phyloP scores from a whole-genome alignment of 306 rosid species.

The Carpinus viminea region DNA sequence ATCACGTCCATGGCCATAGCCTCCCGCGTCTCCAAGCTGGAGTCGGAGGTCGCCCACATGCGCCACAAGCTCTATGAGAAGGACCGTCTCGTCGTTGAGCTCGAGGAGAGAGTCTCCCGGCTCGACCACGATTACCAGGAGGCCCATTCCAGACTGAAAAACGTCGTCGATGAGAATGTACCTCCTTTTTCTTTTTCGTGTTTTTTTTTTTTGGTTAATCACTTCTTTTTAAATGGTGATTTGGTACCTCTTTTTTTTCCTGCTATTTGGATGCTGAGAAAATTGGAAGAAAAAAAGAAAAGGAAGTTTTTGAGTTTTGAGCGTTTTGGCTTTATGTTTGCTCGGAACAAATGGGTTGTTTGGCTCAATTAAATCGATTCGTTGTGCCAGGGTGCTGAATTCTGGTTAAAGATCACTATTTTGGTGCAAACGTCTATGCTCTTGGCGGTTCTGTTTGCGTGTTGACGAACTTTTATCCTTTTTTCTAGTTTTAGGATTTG shows the following conservation, averaged over 20 bases:
- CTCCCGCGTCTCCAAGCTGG: conserved; percentile 75
- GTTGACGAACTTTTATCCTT: too few species aligned
- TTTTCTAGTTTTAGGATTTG: too few species aligned
- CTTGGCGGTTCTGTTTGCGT: not conserved
- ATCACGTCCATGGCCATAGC: conserved; percentile 95
- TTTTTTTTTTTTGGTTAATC: not conserved
- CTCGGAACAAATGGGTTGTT: conserved; percentile 1
- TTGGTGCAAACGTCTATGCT: not conserved
- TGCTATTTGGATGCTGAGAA: conserved; percentile 10
- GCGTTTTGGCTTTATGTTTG: not conserved
- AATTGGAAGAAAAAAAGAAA: not conserved
- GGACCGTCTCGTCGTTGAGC: conserved; percentile 51
- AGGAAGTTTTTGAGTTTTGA: not conserved
- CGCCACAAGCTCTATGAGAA: conserved; percentile 61
- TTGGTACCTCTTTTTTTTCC: not conserved
- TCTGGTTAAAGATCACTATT: not conserved
- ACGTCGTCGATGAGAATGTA: conserved; percentile 66
- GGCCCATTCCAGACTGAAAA: conserved; percentile 52
- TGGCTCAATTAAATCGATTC: not conserved
- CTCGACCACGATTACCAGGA: conserved; percentile 54
- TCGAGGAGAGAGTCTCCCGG: conserved; percentile 51
- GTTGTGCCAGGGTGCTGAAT: not conserved
- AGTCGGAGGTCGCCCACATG: conserved; percentile 57
- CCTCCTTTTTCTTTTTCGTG: not conserved
- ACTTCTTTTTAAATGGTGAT: not conserved